These are phyloP conservation scores for Colletotrichum phormii DNA, from an alignment of 2,329 filamentous ascomycete species.

Conservation along the genomic window DNA sequence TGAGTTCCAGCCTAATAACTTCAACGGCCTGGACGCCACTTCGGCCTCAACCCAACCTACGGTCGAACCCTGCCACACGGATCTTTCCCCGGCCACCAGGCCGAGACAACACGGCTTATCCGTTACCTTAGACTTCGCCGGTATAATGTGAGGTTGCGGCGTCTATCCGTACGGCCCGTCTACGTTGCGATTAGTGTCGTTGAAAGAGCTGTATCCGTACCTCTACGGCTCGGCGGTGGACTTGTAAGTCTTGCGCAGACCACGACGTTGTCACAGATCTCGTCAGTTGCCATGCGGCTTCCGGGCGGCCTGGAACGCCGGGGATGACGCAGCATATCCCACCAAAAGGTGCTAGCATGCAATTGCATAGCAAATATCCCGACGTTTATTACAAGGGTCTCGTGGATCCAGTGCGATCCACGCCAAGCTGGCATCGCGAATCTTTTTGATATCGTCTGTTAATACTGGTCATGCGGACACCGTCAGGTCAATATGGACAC, in stretches of 20 bases:
- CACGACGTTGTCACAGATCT: background rate
- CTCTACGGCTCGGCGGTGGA: background rate
- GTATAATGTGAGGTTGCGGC: background rate
- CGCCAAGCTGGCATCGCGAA: constrained; percentile 29
- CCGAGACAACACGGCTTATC: background rate
- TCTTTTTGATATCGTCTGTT: constrained; percentile 10
- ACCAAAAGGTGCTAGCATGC: constrained; percentile 5
- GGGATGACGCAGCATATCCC: background rate
- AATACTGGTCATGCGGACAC: constrained; percentile 20
- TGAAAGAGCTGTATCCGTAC: background rate
- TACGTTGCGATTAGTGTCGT: background rate
- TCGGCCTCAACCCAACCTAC: constrained; percentile 19
- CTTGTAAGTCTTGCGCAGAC: background rate
- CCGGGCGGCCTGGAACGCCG: constrained; percentile 4
- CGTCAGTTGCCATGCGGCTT: background rate
- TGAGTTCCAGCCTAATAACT: constrained; percentile 29
- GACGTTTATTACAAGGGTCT: constrained; percentile 31
- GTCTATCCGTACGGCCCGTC: background rate
- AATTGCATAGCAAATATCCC: constrained; percentile 30
- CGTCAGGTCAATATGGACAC: background rate
- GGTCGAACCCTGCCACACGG: constrained; percentile 24
- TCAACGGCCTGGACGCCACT: constrained; percentile 27
- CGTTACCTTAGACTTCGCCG: background rate
- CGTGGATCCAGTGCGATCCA: constrained; percentile 21
- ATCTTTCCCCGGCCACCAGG: constrained; percentile 24